Evolutionary conservation across 768 basidiomycete species (phyloP), one percentile per base, ranked within the genome.

Genomic region (Lentinula boryana): DNA sequence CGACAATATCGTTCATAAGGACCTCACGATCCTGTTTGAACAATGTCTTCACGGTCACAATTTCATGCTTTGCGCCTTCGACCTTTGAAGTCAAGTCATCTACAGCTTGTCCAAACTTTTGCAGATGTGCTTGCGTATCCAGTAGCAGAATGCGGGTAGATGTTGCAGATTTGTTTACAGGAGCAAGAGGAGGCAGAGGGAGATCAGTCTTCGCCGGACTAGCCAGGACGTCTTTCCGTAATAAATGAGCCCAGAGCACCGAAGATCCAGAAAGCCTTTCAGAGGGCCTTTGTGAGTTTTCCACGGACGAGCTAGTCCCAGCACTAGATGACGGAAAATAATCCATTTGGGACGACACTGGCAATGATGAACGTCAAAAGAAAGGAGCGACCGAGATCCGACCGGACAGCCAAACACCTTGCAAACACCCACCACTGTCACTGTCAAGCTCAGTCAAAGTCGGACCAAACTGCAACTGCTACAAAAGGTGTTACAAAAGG

Each of bases 61-160:
- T 77, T 64, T 88, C 84, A 5, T 73, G 69, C 63, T 78, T 80
- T 27, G 84, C 76, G 35, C 81, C 76, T 13, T 84, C 81, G 12
- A 88, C 76, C 35, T 73, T 77, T 10, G 70, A 69, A 1, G 82
- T 70, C 23, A 90, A 75, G n/a, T 71, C 71, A 46, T 82, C 84
- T 13, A 86, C 80, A 33, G 80, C 78, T 6, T 73, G 73, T 0
- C 85, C 82, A 62, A 91, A 90, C 65, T 75, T 81, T 70, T 91
- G 87, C 38, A 91, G 77, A 63, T 85, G 83, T 21, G 80, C 81
- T 60, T 89, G 87, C 0, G 87, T 89, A 68, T 91, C 89, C 64
- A 90, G 83, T 21, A 91, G 73, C 12, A 91, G 78, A 64, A 90
- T 79, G 43, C 88, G 82, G 74, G 86, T 86, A 5, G 89, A 87